phyloP scores from a whole-genome alignment of 2,329 filamentous ascomycete species.

The Atkinsonella texensis region DNA sequence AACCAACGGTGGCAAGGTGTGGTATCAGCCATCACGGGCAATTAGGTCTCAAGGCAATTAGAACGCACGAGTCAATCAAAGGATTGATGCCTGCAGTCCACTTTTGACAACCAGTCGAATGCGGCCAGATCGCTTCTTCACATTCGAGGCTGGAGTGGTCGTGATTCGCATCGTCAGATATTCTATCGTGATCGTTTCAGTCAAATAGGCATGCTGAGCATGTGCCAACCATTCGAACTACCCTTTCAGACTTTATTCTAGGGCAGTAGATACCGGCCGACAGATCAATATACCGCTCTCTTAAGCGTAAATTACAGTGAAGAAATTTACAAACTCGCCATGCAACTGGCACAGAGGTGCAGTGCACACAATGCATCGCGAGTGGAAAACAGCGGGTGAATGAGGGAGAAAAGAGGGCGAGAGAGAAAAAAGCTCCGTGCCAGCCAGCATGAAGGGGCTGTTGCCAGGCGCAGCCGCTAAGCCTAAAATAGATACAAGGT shows the following conservation, averaged over 20 bases:
- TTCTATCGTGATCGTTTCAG: background rate
- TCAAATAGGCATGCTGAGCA: conserved; percentile 12
- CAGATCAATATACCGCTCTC: conserved; percentile 51
- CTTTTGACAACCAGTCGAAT: background rate
- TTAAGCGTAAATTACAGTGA: conserved; percentile 20
- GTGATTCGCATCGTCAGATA: background rate
- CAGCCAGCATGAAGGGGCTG: too few relatives aligned
- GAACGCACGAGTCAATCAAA: background rate
- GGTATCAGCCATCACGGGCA: conserved; percentile 18
- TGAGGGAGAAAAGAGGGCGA: conserved; percentile 8
- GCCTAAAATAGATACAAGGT: background rate
- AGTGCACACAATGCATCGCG: conserved; percentile 16
- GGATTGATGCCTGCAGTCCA: background rate
- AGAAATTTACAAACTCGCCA: conserved; percentile 27
- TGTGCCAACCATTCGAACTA: conserved; percentile 78
- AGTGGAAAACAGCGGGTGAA: conserved; percentile 17
- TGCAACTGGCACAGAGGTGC: conserved; percentile 31
- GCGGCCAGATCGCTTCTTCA: background rate
- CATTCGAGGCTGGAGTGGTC: background rate
- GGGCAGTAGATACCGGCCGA: conserved; percentile 82
- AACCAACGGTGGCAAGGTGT: conserved; percentile 24
- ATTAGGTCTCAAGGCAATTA: conserved; percentile 5
- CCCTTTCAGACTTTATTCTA: conserved; percentile 67
- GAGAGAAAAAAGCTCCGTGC: conserved; percentile 17
- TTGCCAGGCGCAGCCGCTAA: conserved; percentile 1